Evolutionary conservation across 208 protist species (phyloP), one percentile per base, ranked within the genome.

Genomic region (Tritrichomonas foetus): DNA sequence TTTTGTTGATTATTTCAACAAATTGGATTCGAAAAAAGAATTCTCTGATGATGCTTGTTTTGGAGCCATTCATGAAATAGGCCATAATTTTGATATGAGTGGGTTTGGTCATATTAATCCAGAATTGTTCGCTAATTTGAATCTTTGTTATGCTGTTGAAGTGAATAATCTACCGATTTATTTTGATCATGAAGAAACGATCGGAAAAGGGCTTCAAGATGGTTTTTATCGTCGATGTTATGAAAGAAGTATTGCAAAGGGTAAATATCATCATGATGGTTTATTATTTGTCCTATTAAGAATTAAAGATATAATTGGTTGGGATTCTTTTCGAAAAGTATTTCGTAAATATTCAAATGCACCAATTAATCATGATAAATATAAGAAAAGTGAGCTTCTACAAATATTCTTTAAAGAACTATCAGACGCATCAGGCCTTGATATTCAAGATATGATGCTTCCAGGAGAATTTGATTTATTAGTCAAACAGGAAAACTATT

Each of bases 271-370:
- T 39, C 78, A 89, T 57, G 78, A 89, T 36, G 78, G 47, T 33
- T 30, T 89, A 20, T 39, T 89, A 39, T 89, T 57, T 57, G 53
- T 41, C 78, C 20, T 89, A 5, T 39, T 89, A 22, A 49, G 78
- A 55, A 50, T 89, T 53, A 89, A 89, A 39, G 78, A 89, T 36
- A 89, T 5, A 57, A 57, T 89, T 39, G 78, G 78, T 2, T 89
- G 78, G 78, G 41, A 53, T n/a, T 27, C 78, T 16, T 89, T 57
- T 57, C 0, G 30, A 36, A 8, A 33, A 27, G 39, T 89, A 9
- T 47, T 89, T 20, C 33, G 47, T 39, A 57, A 39, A 55, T 57
- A 44, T 2, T 39, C 41, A n/a, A n/a, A n/a, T 50, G 27, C 11
- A 16, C 27, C 25, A 33, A n/a, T 33, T 0, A 8, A 8, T 39